A percentile compares a stretch with the other conserved stretches of the same genome.
phyloP scores from a whole-genome alignment of 257 asterid species.

The Salvia rosmarinus region DNA sequence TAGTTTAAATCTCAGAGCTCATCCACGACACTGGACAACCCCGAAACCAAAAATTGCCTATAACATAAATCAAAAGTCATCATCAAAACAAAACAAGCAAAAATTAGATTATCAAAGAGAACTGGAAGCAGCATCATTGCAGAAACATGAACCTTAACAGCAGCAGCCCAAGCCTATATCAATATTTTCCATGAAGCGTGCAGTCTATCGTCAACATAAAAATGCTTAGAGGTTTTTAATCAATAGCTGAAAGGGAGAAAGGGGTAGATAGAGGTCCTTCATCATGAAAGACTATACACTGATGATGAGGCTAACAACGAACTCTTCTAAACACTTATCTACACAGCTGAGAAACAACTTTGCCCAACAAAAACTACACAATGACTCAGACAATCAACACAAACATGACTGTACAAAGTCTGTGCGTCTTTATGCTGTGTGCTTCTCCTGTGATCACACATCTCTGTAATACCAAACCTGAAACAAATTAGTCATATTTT shows the following conservation, averaged over 20 bases:
- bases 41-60: slow-evolving; percentile 24
- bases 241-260: not conserved
- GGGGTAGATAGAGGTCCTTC: not conserved
- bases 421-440: too few species aligned
- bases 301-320: too few species aligned
- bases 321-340: not conserved
- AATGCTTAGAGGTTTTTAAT: not conserved
- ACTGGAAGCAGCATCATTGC: slow-evolving; percentile 2
- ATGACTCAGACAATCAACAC: not conserved
- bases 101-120: slow-evolving; percentile 24
- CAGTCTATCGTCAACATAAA: not conserved
- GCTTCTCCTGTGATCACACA: slow-evolving; percentile 18
- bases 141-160: slow-evolving; percentile 7
- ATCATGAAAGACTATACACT: not conserved
- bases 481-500: not conserved
- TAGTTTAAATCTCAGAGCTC: slow-evolving; percentile 37
- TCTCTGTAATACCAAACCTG: slow-evolving; percentile 8
- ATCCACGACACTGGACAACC: slow-evolving; percentile 26
- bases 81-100: not conserved
- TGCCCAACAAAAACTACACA: not conserved
- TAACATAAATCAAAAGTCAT: slow-evolving; percentile 13
- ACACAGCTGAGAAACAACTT: slow-evolving; percentile 17
- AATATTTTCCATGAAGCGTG: not conserved
- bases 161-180: not conserved
- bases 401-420: not conserved